Evolutionary conservation across 768 basidiomycete genomes (phyloP).

Genomic region (Sarcomyxa edulis): DNA sequence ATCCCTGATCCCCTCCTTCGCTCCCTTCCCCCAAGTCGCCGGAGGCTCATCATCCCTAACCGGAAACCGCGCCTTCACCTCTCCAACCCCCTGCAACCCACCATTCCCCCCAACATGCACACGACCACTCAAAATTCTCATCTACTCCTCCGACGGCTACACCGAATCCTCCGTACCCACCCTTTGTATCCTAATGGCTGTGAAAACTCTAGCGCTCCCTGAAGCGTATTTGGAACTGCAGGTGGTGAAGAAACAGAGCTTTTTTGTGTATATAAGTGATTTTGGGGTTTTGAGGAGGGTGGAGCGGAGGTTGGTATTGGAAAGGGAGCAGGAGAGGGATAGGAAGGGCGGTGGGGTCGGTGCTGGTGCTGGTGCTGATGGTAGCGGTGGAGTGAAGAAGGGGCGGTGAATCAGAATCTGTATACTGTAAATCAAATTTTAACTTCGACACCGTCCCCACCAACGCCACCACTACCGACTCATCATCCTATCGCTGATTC

Average conservation of each 20-base stretch:
- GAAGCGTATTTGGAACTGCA: constrained; percentile 94
- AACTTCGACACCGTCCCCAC: too few relatives aligned
- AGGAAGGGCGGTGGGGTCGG: constrained; percentile 15
- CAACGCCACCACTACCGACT: too few relatives aligned
- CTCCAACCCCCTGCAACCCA: constrained; percentile 17
- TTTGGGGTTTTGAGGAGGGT: constrained; percentile 66
- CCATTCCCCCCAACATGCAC: constrained; percentile 28
- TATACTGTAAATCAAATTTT: too few relatives aligned
- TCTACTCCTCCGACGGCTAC: constrained; percentile 86
- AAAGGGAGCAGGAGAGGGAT: constrained; percentile 32
- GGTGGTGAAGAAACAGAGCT: constrained; percentile 70
- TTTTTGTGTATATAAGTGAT: constrained; percentile 89
- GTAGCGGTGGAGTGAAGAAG: not conserved
- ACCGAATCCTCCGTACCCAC: constrained; percentile 91
- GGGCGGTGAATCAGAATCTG: too few relatives aligned
- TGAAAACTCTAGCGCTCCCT: constrained; percentile 61
- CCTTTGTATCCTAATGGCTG: constrained; percentile 80
- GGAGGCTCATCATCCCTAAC: constrained; percentile 14
- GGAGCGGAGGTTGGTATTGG: constrained; percentile 46
- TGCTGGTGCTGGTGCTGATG: not conserved
- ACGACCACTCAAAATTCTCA: constrained; percentile 66
- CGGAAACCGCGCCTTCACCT: constrained; percentile 28
- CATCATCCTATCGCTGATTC: too few relatives aligned
- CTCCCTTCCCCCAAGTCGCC: constrained; percentile 1
- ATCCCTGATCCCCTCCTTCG: constrained; percentile 11